phyloP scores from a whole-genome alignment of 805 yeast genomes.

The Lipomyces yamanashiensis region DNA sequence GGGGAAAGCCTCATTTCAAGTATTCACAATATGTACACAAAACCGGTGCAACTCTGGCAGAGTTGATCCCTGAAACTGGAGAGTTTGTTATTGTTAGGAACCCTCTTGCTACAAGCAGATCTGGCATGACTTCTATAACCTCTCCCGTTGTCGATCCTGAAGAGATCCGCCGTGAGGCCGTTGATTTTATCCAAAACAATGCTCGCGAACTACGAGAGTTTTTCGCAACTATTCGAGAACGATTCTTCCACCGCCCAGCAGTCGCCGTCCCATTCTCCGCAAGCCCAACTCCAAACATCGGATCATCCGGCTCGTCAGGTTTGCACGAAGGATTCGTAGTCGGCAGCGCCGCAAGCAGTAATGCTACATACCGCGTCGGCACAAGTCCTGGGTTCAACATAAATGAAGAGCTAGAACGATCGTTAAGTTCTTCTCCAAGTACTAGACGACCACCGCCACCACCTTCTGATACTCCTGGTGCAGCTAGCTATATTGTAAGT shows the following conservation, averaged over 20 bases:
- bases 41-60: conserved; percentile 84
- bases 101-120: conserved; percentile 27
- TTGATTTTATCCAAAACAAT: conserved; percentile 30
- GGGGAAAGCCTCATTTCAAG: conserved; percentile 86
- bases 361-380: conserved; percentile 6
- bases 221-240: conserved; percentile 21
- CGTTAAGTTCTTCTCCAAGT: conserved; percentile 27
- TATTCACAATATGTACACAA: conserved; percentile 88
- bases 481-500: conserved; percentile 30
- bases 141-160: conserved; percentile 23
- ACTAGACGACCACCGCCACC: conserved; percentile 32
- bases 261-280: conserved; percentile 36
- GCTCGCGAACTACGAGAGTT: conserved; percentile 24
- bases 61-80: conserved; percentile 32
- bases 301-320: conserved; percentile 7
- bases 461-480: conserved; percentile 34
- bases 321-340: conserved; percentile 5
- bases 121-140: conserved; percentile 2
- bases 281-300: conserved; percentile 25
- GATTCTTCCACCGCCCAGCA: conserved; percentile 30
- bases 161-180: conserved; percentile 26
- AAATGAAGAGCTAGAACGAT: conserved; percentile 14
- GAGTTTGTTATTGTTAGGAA: conserved; percentile 32
- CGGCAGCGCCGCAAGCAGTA: conserved; percentile 17
- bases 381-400: conserved; percentile 10